A percentile compares a stretch with the other conserved stretches of the same genome.
These are phyloP conservation scores for Thymus quinquecostatus DNA, from an alignment of 257 asterid genomes.

Conservation along the genomic window DNA sequence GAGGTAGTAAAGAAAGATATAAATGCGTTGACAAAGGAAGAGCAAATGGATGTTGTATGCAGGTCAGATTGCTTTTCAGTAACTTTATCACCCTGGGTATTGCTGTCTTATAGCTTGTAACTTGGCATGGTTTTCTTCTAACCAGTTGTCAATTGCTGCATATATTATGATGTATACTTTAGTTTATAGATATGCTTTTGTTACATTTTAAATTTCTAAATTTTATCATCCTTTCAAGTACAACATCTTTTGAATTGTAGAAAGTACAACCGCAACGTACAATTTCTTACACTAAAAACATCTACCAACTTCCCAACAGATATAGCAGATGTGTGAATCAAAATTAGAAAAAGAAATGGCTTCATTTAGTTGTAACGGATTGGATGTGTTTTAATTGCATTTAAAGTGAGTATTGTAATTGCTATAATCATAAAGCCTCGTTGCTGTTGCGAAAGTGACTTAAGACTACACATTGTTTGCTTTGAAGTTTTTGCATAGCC, in stretches of 20 bases:
- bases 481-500: constrained; percentile 11
- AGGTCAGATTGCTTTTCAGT: constrained; percentile 54
- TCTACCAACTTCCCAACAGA: too few relatives aligned
- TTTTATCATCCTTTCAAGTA: neutral
- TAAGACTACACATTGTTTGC: neutral
- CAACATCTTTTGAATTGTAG: neutral
- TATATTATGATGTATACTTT: constrained; percentile 7
- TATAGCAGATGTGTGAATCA: neutral
- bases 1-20: constrained; percentile 76
- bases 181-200: neutral
- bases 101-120: neutral
- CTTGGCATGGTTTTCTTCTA: constrained; percentile 13
- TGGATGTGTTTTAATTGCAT: neutral
- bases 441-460: neutral
- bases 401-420: neutral
- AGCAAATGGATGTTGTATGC: constrained; percentile 83
- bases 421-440: neutral
- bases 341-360: neutral
- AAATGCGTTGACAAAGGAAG: constrained; percentile 78
- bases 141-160: constrained; percentile 21
- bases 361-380: neutral
- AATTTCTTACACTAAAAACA: neutral
- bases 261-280: neutral
- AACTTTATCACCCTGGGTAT: constrained; percentile 3
- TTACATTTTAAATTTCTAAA: neutral